Percentiles rank a stretch among this genome's conserved stretches.
These are phyloP conservation scores for Trichosanthes cucumerina DNA, from an alignment of 306 rosid species.

Conservation along the genomic window DNA sequence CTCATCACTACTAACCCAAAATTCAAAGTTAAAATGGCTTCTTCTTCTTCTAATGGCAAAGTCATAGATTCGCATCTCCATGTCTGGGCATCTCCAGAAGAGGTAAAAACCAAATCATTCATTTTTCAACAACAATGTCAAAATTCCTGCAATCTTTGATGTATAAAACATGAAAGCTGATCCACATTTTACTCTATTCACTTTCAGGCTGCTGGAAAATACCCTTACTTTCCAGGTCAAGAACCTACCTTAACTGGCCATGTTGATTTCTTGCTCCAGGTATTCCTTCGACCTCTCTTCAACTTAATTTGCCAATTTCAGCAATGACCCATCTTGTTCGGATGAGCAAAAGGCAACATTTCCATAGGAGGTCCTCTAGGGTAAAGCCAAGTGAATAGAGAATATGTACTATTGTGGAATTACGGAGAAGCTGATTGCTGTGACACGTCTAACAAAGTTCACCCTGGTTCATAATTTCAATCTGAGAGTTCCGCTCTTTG, in stretches of 20 bases:
- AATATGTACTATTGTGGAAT: background rate
- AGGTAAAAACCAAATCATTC: conserved; percentile 27
- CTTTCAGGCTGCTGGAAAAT: conserved; percentile 44
- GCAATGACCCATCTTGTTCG: background rate
- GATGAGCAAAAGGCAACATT: too few relatives aligned
- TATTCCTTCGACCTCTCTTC: conserved; percentile 11
- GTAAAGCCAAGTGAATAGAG: too few relatives aligned
- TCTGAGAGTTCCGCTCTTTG: too few relatives aligned
- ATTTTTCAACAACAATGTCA: background rate
- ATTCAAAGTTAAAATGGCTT: background rate
- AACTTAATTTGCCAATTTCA: background rate
- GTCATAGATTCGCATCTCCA: conserved; percentile 79
- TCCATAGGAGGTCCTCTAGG: too few relatives aligned
- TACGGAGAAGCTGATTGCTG: background rate
- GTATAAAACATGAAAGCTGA: background rate
- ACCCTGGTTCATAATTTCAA: too few relatives aligned
- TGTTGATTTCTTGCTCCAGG: conserved; percentile 66
- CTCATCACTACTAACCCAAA: background rate
- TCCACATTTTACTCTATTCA: background rate
- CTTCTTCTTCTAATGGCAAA: conserved; percentile 9
- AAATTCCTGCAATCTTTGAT: background rate
- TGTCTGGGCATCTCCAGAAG: conserved; percentile 78
- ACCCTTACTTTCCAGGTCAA: conserved; percentile 69
- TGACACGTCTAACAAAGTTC: background rate
- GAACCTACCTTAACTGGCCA: conserved; percentile 63